Evolutionary conservation across 305 asterid species (phyloP).

Genomic region (Fraxinus xanthoxyloides): DNA sequence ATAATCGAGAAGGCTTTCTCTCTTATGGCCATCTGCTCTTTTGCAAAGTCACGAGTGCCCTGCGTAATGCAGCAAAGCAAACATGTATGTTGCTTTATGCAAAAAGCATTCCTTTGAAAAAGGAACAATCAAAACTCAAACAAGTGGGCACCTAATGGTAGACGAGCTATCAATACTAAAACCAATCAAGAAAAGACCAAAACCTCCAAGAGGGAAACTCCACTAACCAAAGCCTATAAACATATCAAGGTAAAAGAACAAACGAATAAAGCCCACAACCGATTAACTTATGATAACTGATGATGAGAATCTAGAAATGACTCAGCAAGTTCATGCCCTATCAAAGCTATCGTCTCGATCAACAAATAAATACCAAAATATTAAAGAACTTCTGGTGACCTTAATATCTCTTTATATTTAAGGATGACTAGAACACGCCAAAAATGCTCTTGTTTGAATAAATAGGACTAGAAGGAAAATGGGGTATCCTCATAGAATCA

Average conservation of each 20-base stretch:
- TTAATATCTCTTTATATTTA: not conserved
- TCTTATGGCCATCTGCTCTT: constrained; percentile 84
- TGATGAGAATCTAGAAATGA: constrained; percentile 7
- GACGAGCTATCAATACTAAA: not conserved
- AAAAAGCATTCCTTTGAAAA: not conserved
- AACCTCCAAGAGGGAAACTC: constrained; percentile 7
- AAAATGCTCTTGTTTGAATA: not conserved
- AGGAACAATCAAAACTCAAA: not conserved
- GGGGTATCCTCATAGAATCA: not conserved
- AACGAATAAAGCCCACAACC: not conserved
- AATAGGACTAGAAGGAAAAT: not conserved
- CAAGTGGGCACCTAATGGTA: not conserved
- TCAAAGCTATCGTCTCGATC: not conserved
- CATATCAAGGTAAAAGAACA: not conserved
- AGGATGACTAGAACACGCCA: not conserved
- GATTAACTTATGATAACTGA: not conserved
- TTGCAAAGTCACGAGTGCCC: constrained; percentile 95
- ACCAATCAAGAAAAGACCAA: constrained; percentile 1
- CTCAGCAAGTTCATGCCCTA: not conserved
- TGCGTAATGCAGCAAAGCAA: constrained; percentile 22
- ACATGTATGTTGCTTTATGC: not conserved
- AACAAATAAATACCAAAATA: not conserved
- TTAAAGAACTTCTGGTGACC: not conserved
- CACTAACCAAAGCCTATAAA: not conserved
- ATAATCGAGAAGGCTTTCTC: constrained; percentile 62